Evolutionary conservation across 2,329 filamentous ascomycete species (phyloP).

Genomic region (Penicillium sclerotiorum): DNA sequence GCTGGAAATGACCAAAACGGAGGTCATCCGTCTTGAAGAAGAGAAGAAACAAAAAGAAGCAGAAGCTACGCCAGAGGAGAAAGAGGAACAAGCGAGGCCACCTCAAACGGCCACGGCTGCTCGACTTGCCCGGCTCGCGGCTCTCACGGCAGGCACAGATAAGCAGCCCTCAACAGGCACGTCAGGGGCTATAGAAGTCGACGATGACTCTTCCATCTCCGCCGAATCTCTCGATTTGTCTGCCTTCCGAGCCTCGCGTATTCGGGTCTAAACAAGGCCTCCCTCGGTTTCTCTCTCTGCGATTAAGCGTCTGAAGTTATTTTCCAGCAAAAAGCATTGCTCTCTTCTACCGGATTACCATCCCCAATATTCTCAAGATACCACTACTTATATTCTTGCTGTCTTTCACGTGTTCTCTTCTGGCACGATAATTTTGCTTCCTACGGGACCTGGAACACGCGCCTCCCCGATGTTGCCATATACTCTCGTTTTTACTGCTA

Average conservation of each 20-base stretch:
- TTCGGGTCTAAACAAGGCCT: conserved; percentile 19
- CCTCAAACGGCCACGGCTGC: conserved; percentile 17
- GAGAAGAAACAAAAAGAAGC: conserved; percentile 48
- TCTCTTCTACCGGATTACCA: conserved; percentile 12
- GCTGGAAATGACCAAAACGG: conserved; percentile 61
- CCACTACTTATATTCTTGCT: conserved; percentile 8
- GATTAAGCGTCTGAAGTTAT: conserved; percentile 26
- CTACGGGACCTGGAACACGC: neutral
- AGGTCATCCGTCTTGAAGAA: conserved; percentile 59
- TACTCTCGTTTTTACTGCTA: neutral
- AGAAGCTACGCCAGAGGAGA: conserved; percentile 11
- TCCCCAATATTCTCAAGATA: conserved; percentile 13
- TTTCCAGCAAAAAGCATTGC: conserved; percentile 20
- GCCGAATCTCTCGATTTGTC: conserved; percentile 40
- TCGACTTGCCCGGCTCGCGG: conserved; percentile 23
- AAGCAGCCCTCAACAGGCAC: conserved; percentile 20
- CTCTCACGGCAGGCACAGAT: conserved; percentile 13
- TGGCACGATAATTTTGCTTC: neutral
- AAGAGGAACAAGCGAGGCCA: conserved; percentile 5
- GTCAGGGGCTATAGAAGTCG: conserved; percentile 37
- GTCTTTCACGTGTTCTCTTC: conserved; percentile 5
- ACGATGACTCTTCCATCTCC: conserved; percentile 37
- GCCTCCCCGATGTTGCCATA: neutral
- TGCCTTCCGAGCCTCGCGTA: conserved; percentile 35
- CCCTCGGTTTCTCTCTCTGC: conserved; percentile 12